Conservation (phyloP, 345 rosid species). For the Salix arbutifolia region DNA sequence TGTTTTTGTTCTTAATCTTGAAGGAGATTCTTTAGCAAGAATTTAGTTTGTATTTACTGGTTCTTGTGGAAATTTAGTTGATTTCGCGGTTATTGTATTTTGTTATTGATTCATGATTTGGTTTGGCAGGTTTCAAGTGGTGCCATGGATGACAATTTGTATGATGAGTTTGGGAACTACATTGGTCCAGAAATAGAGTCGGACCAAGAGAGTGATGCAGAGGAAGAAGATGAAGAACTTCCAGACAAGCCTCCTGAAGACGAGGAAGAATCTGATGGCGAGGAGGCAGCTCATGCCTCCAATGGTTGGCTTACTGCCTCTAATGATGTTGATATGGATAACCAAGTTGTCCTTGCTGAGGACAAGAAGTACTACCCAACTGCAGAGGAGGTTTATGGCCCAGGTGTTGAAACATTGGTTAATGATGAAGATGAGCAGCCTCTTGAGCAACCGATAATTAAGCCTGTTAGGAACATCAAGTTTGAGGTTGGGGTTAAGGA, state of each 20-base stretch:
- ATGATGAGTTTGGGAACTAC: slow-evolving; percentile 97
- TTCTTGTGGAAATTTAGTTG: background rate
- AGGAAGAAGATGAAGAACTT: slow-evolving; percentile 68
- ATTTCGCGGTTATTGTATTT: background rate
- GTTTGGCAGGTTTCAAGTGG: slow-evolving; percentile 18
- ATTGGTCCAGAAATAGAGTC: slow-evolving; percentile 97
- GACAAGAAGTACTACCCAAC: slow-evolving; percentile 96
- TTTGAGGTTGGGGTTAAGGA: slow-evolving; percentile 96
- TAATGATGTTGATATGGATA: slow-evolving; percentile 82
- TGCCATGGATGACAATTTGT: slow-evolving; percentile 85
- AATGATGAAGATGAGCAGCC: slow-evolving; percentile 97
- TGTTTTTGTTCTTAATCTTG: background rate
- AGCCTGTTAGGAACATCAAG: slow-evolving; percentile 73
- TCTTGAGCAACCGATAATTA: slow-evolving; percentile 82
- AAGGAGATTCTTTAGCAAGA: background rate
- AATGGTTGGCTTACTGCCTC: slow-evolving; percentile 83
- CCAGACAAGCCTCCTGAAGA: slow-evolving; percentile 46
- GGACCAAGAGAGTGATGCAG: slow-evolving; percentile 69
- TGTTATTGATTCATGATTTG: background rate
- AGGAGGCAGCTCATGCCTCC: slow-evolving; percentile 44
- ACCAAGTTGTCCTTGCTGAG: slow-evolving; percentile 92
- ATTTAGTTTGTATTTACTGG: background rate
- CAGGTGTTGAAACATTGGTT: slow-evolving; percentile 86
- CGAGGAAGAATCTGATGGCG: slow-evolving; percentile 55
- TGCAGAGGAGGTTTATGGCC: slow-evolving; percentile 96